A percentile compares a stretch with the other conserved stretches of the same genome.
Conservation (phyloP, 2,329 filamentous ascomycete genomes). For the Polytolypa hystricis region DNA sequence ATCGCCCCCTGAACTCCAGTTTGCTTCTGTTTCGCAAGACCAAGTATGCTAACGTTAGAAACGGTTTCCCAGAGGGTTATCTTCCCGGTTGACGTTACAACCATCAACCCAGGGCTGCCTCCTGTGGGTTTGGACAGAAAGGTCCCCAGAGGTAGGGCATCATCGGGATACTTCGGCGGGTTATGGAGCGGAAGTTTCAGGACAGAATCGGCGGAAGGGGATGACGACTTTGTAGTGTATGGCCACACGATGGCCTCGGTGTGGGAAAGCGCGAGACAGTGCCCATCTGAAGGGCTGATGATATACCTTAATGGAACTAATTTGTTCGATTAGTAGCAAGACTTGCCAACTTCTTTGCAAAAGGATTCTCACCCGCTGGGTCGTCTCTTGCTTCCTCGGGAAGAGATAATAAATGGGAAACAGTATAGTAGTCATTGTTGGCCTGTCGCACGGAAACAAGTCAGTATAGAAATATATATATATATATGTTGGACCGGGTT, state of each 20-base stretch:
- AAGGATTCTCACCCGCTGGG: slow-evolving; percentile 47
- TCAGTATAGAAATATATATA: slow-evolving; percentile 8
- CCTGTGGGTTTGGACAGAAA: slow-evolving; percentile 69
- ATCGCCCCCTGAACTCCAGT: slow-evolving; percentile 67
- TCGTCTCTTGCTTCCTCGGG: slow-evolving; percentile 64
- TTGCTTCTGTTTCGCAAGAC: slow-evolving; percentile 70
- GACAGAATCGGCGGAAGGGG: slow-evolving; percentile 50
- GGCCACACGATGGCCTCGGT: slow-evolving; percentile 84
- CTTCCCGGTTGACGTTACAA: slow-evolving; percentile 71
- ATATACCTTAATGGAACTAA: slow-evolving; percentile 56
- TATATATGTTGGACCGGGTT: no score
- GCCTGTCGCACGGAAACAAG: slow-evolving; percentile 42
- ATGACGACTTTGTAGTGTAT: slow-evolving; percentile 48
- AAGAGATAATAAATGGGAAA: slow-evolving; percentile 72
- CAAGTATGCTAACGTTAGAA: slow-evolving; percentile 73
- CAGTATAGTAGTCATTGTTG: slow-evolving; percentile 71
- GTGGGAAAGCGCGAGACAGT: slow-evolving; percentile 70
- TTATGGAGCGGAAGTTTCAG: slow-evolving; percentile 72
- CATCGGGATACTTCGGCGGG: slow-evolving; percentile 52
- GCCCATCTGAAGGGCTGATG: slow-evolving; percentile 53
- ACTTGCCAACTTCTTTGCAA: no score
- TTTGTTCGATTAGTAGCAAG: no score
- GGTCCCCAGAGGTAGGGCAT: slow-evolving; percentile 69
- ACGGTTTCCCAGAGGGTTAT: slow-evolving; percentile 95
- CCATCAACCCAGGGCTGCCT: slow-evolving; percentile 74